A percentile compares a stretch with the other conserved stretches of the same genome.
Conservation (phyloP, 306 rosid genomes). For the Albizia julibrissin region DNA sequence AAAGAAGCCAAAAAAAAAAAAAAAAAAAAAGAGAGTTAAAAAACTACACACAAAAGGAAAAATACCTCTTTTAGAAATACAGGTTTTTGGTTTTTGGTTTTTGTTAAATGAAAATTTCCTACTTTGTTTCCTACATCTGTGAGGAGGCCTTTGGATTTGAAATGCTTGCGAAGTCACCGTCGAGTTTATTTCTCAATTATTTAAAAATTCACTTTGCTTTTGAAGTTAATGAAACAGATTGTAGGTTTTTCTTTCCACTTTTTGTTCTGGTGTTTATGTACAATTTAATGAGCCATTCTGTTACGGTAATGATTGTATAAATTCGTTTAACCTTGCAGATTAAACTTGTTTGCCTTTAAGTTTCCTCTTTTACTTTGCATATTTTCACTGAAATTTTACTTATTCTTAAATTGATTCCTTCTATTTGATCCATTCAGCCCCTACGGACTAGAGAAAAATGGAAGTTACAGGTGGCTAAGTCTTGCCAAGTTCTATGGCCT, state of each 20-base stretch:
- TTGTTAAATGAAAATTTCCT: constrained; percentile 9
- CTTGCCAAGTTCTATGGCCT: constrained; percentile 53
- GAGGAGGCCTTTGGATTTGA: neutral
- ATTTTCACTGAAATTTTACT: constrained; percentile 5
- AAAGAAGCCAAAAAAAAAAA: neutral
- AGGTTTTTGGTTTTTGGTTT: neutral
- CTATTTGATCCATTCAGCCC: constrained; percentile 38
- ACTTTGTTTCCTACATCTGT: neutral
- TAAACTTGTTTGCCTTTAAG: neutral
- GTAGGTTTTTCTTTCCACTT: neutral
- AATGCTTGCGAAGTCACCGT: neutral
- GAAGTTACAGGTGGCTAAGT: constrained; percentile 76
- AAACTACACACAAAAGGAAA: neutral
- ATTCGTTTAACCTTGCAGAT: neutral
- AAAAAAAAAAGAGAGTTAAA: too few relatives aligned
- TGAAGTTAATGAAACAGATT: neutral
- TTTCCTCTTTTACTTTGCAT: neutral
- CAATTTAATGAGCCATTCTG: neutral
- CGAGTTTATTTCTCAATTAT: neutral
- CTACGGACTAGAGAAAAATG: constrained; percentile 50
- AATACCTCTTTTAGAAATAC: neutral
- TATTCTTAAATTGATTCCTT: constrained; percentile 9
- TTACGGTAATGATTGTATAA: neutral
- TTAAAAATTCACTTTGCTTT: neutral
- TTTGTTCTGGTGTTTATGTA: constrained; percentile 1